Evolutionary conservation across 2,329 filamentous ascomycete genomes (phyloP), one percentile per base, ranked within the genome.

Genomic region (Elsinoe australis): DNA sequence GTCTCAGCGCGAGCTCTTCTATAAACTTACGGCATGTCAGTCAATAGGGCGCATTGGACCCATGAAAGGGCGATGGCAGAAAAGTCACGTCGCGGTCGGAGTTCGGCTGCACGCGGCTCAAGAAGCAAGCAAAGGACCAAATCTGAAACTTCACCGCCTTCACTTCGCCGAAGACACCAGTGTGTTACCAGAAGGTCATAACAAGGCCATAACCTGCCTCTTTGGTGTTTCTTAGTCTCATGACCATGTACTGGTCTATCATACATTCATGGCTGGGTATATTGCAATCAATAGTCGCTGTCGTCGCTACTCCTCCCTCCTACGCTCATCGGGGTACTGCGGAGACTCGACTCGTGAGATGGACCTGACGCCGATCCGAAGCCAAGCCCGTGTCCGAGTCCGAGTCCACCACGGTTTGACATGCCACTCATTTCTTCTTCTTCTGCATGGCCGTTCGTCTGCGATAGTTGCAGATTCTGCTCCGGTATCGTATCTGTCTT

Each of bases 11-110:
- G n/a, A n/a, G n/a, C n/a, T n/a, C n/a, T n/a, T n/a, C n/a, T n/a
- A n/a, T n/a, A n/a, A n/a, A n/a, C n/a, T n/a, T n/a, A n/a, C n/a
- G n/a, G n/a, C n/a, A 29, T 29, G 12, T 7, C 26, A 29, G 12
- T 29, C 39, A 15, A 44, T 26, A 44, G 39, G 39, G 39, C 39
- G 39, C 39, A 44, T 18, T 44, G 39, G 22, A 17, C 26, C 39
- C 39, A 44, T 29, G n/a, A 31, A 44, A 29, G 26, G 19, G 26
- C 29, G 26, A 17, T 14, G 39, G 39, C 39, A 44, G 39, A 44
- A 44, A 44, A 44, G 9, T 28, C 21, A 15, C 14, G 24, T 44
- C 39, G 39, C 17, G 15, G 39, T 32, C 39, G 24, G 9, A 24
- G 39, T 19, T 10, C 39, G 39, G 39, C 28, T 44, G 29, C 21